Evolutionary conservation across 2,329 filamentous ascomycete species (phyloP), one percentile per base, ranked within the genome.

Genomic region (Diaporthe capsici): DNA sequence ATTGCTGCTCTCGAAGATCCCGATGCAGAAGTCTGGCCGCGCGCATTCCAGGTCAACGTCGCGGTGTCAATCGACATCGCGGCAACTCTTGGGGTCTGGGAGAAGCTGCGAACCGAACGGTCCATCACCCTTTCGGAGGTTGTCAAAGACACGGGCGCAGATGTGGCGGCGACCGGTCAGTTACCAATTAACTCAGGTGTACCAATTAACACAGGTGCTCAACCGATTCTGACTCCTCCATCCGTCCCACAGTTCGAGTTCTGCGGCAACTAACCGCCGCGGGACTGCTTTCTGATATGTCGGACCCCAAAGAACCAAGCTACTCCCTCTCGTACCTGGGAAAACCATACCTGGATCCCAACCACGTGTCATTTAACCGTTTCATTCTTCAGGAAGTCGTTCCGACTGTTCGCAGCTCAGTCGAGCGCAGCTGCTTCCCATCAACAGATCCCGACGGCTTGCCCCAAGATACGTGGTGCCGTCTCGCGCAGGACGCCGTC

Each of bases 31-130:
- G 71, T 73, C 34, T 73, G 71, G 71, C 71, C 71, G n/a, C 71
- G 71, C 20, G 71, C 71, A 9, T 73, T 65, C 25, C 71, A 73
- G 15, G n/a, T 73, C 47, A 73, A 73, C 28, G 58, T 73, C 25
- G 58, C 57, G 6, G 39, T 73, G 6, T 55, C 71, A 0, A 34
- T 73, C 28, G 71, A 73, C 25, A 31, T 73, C 25, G 71, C 71
- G 7, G 58, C 37, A 25, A 65, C 37, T n/a, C 58, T 73, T 7
- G 71, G 71, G 1, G n/a, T 73, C 10, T 73, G 71, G 71, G 47
- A 65, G 3, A 55, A 47, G 13, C n/a, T 73, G 37, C 47, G 58
- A 2, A n/a, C 3, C 9, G n/a, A 34, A 3, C 5, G 25, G 1
- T 44, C 25, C 13, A 4, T 73, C 20, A 20, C 58, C 10, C 47